phyloP scores from a whole-genome alignment of 2,329 filamentous ascomycete genomes.

The Alternaria conjuncta region DNA sequence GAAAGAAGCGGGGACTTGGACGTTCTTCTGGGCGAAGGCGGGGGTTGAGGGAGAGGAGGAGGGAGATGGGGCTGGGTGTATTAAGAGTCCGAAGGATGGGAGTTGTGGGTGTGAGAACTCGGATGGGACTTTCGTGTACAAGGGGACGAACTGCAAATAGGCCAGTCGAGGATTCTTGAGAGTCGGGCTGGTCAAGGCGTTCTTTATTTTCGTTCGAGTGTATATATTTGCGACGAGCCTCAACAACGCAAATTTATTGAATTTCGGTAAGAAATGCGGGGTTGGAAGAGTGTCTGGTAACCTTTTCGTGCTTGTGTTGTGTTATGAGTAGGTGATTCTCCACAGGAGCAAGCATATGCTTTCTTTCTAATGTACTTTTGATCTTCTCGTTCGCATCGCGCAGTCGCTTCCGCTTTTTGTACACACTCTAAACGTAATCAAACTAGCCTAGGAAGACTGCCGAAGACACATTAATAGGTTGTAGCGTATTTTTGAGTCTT shows the following conservation, averaged over 20 bases:
- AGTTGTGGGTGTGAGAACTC: slow-evolving; percentile 36
- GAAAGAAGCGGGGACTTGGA: slow-evolving; percentile 23
- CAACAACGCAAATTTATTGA: no score
- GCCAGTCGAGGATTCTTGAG: neutral
- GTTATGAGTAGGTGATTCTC: no score
- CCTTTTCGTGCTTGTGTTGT: accelerated
- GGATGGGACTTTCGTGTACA: slow-evolving; percentile 30
- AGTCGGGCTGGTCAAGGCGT: neutral
- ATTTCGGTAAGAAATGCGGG: no score
- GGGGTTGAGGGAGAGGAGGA: slow-evolving; percentile 22
- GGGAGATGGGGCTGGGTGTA: slow-evolving; percentile 36
- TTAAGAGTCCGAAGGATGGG: slow-evolving; percentile 33
- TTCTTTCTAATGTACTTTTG: no score
- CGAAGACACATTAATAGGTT: no score
- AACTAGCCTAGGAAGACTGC: no score
- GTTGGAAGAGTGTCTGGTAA: no score
- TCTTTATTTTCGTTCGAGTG: neutral
- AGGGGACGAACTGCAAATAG: slow-evolving; percentile 15
- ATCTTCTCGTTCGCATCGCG: no score
- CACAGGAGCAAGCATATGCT: no score
- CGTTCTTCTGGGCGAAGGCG: slow-evolving; percentile 31
- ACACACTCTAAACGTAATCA: no score
- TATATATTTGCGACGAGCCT: neutral
- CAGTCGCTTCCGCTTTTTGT: no score
- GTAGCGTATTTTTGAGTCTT: no score